Percentiles rank a stretch among this genome's conserved stretches.
Evolutionary conservation across 768 basidiomycete genomes (phyloP).

Genomic region (Tremella mesenterica): DNA sequence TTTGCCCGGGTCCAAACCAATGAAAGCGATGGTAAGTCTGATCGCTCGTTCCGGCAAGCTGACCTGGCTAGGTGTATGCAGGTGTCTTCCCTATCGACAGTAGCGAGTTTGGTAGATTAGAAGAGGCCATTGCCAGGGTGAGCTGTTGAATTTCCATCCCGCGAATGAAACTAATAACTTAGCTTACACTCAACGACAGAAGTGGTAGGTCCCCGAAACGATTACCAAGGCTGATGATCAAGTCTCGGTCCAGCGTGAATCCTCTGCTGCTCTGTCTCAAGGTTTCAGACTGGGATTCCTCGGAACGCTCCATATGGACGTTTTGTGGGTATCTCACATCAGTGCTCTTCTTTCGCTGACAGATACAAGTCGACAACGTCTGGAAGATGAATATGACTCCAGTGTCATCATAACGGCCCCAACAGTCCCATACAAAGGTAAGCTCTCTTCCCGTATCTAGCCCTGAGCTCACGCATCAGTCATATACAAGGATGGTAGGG

Average conservation of each 20-base stretch:
- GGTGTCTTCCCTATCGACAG: slow-evolving; percentile 90
- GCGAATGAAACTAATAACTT: slow-evolving; percentile 7
- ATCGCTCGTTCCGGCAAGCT: not conserved
- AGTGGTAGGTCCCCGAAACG: slow-evolving; percentile 27
- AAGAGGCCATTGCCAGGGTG: slow-evolving; percentile 89
- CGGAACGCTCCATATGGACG: slow-evolving; percentile 81
- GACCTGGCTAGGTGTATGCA: slow-evolving; percentile 77
- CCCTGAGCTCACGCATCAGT: slow-evolving; percentile 50
- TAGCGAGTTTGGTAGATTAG: slow-evolving; percentile 82
- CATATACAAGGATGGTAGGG: slow-evolving; percentile 58
- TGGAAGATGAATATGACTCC: slow-evolving; percentile 94
- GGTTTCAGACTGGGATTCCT: slow-evolving; percentile 91
- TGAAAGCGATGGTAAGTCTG: slow-evolving; percentile 84
- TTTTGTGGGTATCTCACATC: slow-evolving; percentile 28
- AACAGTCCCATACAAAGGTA: slow-evolving; percentile 86
- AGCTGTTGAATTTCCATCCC: slow-evolving; percentile 24
- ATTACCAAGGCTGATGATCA: slow-evolving; percentile 71
- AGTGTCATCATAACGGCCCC: slow-evolving; percentile 93
- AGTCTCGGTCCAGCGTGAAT: slow-evolving; percentile 82
- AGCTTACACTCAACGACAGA: slow-evolving; percentile 43
- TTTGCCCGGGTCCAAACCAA: slow-evolving; percentile 81
- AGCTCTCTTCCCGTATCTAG: slow-evolving; percentile 6
- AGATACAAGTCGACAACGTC: slow-evolving; percentile 58
- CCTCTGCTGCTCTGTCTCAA: slow-evolving; percentile 87
- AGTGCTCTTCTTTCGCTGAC: not conserved